phyloP scores from a whole-genome alignment of 2,329 filamentous ascomycete species.

The Stagonosporopsis chrysanthemi region DNA sequence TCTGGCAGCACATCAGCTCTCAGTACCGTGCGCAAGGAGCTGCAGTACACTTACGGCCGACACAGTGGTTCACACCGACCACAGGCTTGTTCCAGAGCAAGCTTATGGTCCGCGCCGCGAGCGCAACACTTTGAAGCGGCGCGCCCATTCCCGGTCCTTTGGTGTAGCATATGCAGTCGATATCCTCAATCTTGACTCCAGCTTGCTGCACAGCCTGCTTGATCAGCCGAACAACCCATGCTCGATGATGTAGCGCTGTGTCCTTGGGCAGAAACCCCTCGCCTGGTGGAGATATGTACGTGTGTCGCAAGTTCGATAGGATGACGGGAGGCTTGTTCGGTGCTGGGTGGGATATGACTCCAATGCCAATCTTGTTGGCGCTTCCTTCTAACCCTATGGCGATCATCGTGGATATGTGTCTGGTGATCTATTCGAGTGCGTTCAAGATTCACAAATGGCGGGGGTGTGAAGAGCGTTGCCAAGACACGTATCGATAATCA shows the following conservation, averaged over 20 bases:
- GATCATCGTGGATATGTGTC: slow-evolving; percentile 59
- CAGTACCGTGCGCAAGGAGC: too few species aligned
- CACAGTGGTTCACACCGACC: slow-evolving; percentile 96
- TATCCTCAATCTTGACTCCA: slow-evolving; percentile 59
- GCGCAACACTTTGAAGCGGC: slow-evolving; percentile 83
- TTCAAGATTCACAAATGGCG: slow-evolving; percentile 25
- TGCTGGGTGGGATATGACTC: slow-evolving; percentile 80
- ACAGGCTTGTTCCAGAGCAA: slow-evolving; percentile 88
- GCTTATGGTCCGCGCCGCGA: slow-evolving; percentile 81
- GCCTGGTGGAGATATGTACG: slow-evolving; percentile 88
- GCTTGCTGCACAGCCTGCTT: slow-evolving; percentile 79
- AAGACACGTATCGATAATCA: slow-evolving; percentile 30
- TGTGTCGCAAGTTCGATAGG: slow-evolving; percentile 93
- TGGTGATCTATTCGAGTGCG: slow-evolving; percentile 11
- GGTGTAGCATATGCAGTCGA: slow-evolving; percentile 95
- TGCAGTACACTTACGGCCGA: slow-evolving; percentile 69
- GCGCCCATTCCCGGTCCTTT: slow-evolving; percentile 96
- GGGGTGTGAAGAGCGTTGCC: slow-evolving; percentile 25
- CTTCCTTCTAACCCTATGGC: slow-evolving; percentile 85
- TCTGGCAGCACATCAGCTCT: slow-evolving; percentile 53
- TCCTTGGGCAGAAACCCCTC: slow-evolving; percentile 97
- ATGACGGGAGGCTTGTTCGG: slow-evolving; percentile 60
- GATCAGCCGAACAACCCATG: slow-evolving; percentile 83
- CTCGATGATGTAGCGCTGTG: slow-evolving; percentile 88
- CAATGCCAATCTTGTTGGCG: slow-evolving; percentile 96